Conservation (phyloP, 1,284 basidiomycete species). For the Acaromyces ingoldii region DNA sequence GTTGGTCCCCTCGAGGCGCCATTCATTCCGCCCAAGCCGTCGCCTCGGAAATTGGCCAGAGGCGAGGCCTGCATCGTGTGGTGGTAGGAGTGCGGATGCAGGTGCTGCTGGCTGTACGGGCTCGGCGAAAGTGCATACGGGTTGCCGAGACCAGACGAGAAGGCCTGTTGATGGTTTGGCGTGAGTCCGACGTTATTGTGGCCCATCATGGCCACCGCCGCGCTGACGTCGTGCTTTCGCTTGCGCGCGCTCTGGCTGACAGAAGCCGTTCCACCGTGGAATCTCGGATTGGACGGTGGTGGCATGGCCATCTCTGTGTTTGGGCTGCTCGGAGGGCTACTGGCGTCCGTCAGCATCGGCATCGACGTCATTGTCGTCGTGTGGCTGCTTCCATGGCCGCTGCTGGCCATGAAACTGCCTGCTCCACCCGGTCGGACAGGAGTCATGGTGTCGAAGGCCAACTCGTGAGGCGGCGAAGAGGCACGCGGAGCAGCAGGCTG, state of each 20-base stretch:
- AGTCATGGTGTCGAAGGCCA: slow-evolving; percentile 18
- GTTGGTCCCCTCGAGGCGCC: neutral
- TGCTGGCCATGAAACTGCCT: slow-evolving; percentile 26
- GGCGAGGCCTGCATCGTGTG: slow-evolving; percentile 18
- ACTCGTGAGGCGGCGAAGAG: slow-evolving; percentile 2
- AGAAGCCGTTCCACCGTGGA: too few relatives aligned
- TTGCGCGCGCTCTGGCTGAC: slow-evolving; percentile 32
- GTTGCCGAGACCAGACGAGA: neutral
- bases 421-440: slow-evolving; percentile 20
- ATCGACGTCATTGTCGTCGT: slow-evolving; percentile 8
- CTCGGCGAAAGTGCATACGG: neutral
- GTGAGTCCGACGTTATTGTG: too few relatives aligned
- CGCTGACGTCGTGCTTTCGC: slow-evolving; percentile 27
- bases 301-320: slow-evolving; percentile 21
- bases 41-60: neutral
- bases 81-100: slow-evolving; percentile 19
- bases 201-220: slow-evolving; percentile 8
- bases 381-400: slow-evolving; percentile 21
- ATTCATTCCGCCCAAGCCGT: too few relatives aligned
- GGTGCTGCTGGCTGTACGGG: neutral
- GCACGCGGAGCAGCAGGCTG: too few relatives aligned
- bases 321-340: slow-evolving; percentile 38
- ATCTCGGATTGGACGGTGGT: slow-evolving; percentile 27
- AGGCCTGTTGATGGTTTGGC: neutral
- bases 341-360: slow-evolving; percentile 38